Base-by-base conservation (phyloP, 129 eudicot genomes). In the Mikania micrantha region DNA sequence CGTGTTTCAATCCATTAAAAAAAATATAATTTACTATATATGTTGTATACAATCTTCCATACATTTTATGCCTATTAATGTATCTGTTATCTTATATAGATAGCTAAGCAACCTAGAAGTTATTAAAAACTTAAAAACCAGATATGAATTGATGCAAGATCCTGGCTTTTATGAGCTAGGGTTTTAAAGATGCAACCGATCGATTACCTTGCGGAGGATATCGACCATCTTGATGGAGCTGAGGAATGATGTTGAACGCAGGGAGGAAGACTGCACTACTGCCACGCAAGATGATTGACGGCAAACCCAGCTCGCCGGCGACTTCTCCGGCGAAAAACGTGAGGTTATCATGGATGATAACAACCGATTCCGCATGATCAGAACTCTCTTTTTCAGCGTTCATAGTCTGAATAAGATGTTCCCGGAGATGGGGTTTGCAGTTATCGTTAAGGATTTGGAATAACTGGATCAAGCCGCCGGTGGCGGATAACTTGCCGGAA, bases 201-300 rank as follows among this genome's bases (percentile, higher is more conserved):
- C n/a, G n/a, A n/a, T 39, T 65, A 74, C 78, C 78, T 74, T 74
- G 58, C 15, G 34, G 20, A 9, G 65, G 78, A 27, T 36, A 35
- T 66, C 65, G 71, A 19, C 78, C 78, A 53, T 74, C 72, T 31
- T 24, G 57, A 74, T 74, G 72, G 5, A 74, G 72, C 57, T 21
- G 70, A 27, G 78, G 72, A 13, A 74, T 74, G 72, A 67, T 57
- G 41, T 19, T 66, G 7, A 31, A 11, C 53, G 78, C 72, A 20
- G 42, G 78, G 29, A 40, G 41, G 64, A 44, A 74, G 36, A 49
- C 54, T 6, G 79, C 60, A 67, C 56, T 39, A 19, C 76, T 79
- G 12, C 70, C 22, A 3, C 79, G 75, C 15, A 79, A 48, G 7
- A 68, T 7, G 22, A 79, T 60, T 8, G 72, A 48, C 4, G 79